Conservation (phyloP, 768 basidiomycete species). For the Lentinula sp. region DNA sequence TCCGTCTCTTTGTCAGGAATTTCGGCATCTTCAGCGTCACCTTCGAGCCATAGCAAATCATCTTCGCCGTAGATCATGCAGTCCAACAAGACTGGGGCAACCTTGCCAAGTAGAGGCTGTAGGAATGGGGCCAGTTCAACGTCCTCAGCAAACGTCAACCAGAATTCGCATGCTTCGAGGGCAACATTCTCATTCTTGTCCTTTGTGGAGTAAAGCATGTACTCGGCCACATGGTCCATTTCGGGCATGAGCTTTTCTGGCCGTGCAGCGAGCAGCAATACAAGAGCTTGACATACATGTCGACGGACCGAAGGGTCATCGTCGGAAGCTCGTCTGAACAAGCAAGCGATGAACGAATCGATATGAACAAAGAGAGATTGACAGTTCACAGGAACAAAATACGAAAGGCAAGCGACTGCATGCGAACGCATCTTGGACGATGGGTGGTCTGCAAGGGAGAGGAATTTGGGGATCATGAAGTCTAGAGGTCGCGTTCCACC, state of each 20-base stretch:
- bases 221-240: slow-evolving; percentile 92
- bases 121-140: slow-evolving; percentile 80
- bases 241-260: slow-evolving; percentile 97
- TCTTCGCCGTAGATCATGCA: slow-evolving; percentile 98
- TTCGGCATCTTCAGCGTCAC: slow-evolving; percentile 80
- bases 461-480: slow-evolving; percentile 95
- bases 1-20: slow-evolving; percentile 94
- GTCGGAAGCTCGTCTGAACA: slow-evolving; percentile 95
- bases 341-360: slow-evolving; percentile 86
- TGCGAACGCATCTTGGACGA: slow-evolving; percentile 88
- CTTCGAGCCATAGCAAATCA: slow-evolving; percentile 92
- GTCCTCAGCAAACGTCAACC: slow-evolving; percentile 98
- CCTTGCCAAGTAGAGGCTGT: slow-evolving; percentile 81
- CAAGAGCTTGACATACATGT: slow-evolving; percentile 93
- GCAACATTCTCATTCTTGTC: slow-evolving; percentile 97
- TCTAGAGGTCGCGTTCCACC: slow-evolving; percentile 91
- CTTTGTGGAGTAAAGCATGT: slow-evolving; percentile 97
- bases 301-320: slow-evolving; percentile 90
- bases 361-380: slow-evolving; percentile 89
- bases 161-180: slow-evolving; percentile 98
- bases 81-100: slow-evolving; percentile 91
- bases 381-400: slow-evolving; percentile 83
- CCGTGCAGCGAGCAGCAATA: slow-evolving; percentile 85
- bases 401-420: slow-evolving; percentile 90
- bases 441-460: slow-evolving; percentile 79